Percentiles rank a stretch among this genome's conserved stretches.
phyloP scores from a whole-genome alignment of 106 monocot species.

The Ottelia alismoides region DNA sequence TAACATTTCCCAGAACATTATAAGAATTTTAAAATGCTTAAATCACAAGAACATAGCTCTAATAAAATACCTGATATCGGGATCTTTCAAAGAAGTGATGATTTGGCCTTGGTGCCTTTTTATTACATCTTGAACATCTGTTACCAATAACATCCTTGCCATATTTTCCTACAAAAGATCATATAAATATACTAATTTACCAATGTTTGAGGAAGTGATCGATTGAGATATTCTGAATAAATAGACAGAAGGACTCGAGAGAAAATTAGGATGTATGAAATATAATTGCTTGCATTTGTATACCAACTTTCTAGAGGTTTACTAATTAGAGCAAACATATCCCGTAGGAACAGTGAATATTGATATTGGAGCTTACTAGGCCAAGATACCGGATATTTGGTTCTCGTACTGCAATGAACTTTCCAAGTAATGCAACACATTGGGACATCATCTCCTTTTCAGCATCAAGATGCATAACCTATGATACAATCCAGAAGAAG shows the following conservation, averaged over 20 bases:
- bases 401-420: constrained; percentile 95
- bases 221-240: too few relatives aligned
- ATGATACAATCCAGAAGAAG: too few relatives aligned
- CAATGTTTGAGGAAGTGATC: too few relatives aligned
- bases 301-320: too few relatives aligned
- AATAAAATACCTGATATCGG: constrained; percentile 75
- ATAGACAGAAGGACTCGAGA: too few relatives aligned
- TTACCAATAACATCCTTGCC: constrained; percentile 94
- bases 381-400: constrained; percentile 99
- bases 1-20: too few relatives aligned
- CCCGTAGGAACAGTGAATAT: too few relatives aligned
- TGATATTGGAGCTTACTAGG: constrained; percentile 40
- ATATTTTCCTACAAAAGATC: constrained; percentile 69
- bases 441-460: constrained; percentile 99
- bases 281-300: too few relatives aligned
- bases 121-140: constrained; percentile 98
- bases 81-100: constrained; percentile 94
- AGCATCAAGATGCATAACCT: constrained; percentile 99
- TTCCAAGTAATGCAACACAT: constrained; percentile 97
- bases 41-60: neutral
- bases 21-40: too few relatives aligned
- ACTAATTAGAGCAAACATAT: too few relatives aligned
- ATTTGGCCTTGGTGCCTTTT: constrained; percentile 97
- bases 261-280: too few relatives aligned
- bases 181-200: neutral